A percentile compares a stretch with the other conserved stretches of the same genome.
Conservation (phyloP, 768 basidiomycete genomes). For the Brasilioporus rufonigricans region DNA sequence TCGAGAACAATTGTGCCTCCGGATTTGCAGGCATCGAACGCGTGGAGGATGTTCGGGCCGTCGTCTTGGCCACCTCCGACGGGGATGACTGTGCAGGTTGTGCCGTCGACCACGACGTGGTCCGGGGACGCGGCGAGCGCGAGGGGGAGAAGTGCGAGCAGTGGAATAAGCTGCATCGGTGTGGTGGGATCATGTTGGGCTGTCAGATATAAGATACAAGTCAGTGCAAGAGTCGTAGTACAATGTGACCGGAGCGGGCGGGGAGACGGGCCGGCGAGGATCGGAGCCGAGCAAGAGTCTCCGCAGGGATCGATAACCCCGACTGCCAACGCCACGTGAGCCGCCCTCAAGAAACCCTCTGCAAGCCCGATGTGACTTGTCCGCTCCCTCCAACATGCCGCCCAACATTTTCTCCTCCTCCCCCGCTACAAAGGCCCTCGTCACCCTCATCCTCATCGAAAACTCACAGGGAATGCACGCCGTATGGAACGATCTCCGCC, state of each 20-base stretch:
- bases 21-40: constrained; percentile 31
- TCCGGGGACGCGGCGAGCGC: background rate
- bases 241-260: background rate
- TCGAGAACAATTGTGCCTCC: constrained; percentile 33
- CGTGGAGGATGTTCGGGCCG: constrained; percentile 34
- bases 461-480: constrained; percentile 46
- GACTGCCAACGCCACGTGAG: constrained; percentile 16
- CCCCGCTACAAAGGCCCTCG: constrained; percentile 19
- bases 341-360: constrained; percentile 6
- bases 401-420: constrained; percentile 22
- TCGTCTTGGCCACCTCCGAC: constrained; percentile 36
- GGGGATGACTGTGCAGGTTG: constrained; percentile 27
- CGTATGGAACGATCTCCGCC: constrained; percentile 49
- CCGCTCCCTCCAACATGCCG: constrained; percentile 3
- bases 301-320: constrained; percentile 19
- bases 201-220: background rate
- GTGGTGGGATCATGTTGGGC: background rate
- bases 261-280: background rate
- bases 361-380: background rate
- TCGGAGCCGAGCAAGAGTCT: constrained; percentile 7
- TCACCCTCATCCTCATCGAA: constrained; percentile 52
- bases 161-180: background rate
- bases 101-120: constrained; percentile 4
- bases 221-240: too few species aligned
- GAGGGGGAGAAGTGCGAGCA: constrained; percentile 1